Evolutionary conservation across 2,329 filamentous ascomycete species (phyloP).

Genomic region (Hypomyces rosellus): DNA sequence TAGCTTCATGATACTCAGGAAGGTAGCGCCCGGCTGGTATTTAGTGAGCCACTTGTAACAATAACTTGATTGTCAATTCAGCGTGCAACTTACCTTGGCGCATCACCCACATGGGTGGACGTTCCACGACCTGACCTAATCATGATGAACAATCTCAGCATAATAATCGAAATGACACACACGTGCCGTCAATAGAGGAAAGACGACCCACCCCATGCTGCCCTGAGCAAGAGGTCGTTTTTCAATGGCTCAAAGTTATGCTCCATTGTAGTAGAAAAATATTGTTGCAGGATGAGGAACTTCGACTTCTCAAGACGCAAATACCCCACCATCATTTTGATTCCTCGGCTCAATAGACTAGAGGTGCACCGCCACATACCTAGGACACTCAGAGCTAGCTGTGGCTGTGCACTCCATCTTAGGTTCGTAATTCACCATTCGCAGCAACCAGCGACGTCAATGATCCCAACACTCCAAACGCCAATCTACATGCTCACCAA

Average conservation of each 20-base stretch:
- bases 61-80: neutral
- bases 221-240: constrained; percentile 87
- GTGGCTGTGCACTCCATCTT: too few species aligned
- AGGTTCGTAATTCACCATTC: too few species aligned
- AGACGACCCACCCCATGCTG: constrained; percentile 68
- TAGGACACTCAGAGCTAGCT: too few species aligned
- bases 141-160: constrained; percentile 19
- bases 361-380: too few species aligned
- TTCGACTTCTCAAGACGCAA: too few species aligned
- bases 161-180: neutral
- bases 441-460: too few species aligned
- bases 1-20: constrained; percentile 94
- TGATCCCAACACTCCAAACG: too few species aligned
- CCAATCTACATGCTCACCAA: too few species aligned
- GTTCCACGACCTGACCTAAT: constrained; percentile 79
- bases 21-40: constrained; percentile 83
- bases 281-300: too few species aligned
- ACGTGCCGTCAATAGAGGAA: neutral
- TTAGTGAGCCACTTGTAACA: neutral
- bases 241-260: constrained; percentile 74
- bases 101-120: constrained; percentile 98
- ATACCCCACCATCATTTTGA: neutral
- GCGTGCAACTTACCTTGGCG: constrained; percentile 68
- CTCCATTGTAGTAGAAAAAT: constrained; percentile 45
- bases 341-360: neutral